A percentile compares a stretch with the other conserved stretches of the same genome.
phyloP scores from a whole-genome alignment of 768 basidiomycete species.

The Mycena epipterygia region DNA sequence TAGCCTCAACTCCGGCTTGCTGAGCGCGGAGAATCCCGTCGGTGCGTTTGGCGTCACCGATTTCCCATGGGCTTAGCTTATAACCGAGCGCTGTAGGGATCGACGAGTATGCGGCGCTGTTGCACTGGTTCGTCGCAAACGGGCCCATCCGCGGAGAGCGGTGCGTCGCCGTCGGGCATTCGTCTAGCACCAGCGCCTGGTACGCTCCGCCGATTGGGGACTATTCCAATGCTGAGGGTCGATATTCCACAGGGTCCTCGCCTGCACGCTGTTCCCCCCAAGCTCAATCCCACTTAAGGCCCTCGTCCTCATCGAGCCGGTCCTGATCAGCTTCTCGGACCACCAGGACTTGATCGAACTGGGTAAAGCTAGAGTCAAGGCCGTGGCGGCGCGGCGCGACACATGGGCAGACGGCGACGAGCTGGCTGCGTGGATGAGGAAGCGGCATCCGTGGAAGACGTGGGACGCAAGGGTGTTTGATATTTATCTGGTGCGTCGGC shows the following conservation, averaged over 20 bases:
- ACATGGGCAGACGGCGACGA: neutral
- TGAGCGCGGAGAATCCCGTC: neutral
- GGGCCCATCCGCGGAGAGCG: neutral
- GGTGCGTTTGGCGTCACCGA: neutral
- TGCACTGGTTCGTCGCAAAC: neutral
- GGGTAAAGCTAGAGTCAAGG: neutral
- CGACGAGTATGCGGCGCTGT: neutral
- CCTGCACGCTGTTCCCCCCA: neutral
- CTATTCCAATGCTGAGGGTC: neutral
- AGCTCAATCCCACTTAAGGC: neutral
- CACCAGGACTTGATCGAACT: slow-evolving; percentile 1
- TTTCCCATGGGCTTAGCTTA: neutral
- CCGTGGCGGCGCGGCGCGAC: neutral
- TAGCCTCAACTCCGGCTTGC: neutral
- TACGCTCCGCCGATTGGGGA: neutral
- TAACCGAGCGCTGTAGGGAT: neutral
- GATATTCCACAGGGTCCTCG: neutral
- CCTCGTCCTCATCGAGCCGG: neutral
- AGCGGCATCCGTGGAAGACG: neutral
- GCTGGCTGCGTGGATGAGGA: neutral
- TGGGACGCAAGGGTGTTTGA: neutral
- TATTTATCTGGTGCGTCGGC: neutral
- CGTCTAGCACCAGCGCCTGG: slow-evolving; percentile 1
- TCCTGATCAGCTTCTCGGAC: neutral
- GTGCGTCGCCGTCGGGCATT: neutral